phyloP scores from a whole-genome alignment of 2,329 filamentous ascomycete species.

The Neoascochyta sp. region DNA sequence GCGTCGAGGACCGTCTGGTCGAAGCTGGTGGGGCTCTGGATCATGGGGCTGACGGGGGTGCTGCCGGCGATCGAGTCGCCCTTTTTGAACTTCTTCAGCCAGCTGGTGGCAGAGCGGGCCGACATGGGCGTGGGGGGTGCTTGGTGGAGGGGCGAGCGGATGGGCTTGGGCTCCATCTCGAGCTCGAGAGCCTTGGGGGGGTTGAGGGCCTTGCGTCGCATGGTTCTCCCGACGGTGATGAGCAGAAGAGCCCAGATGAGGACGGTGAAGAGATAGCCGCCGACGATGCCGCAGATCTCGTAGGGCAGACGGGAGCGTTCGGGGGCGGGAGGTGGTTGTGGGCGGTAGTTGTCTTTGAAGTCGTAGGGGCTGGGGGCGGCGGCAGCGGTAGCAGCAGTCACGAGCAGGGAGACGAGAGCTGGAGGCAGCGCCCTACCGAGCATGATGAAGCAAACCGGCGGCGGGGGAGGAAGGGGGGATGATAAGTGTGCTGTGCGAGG shows the following conservation, averaged over 20 bases:
- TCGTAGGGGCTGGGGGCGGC: conserved; percentile 23
- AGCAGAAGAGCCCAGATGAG: conserved; percentile 64
- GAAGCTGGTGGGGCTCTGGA: conserved; percentile 65
- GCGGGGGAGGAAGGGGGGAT: conserved; percentile 4
- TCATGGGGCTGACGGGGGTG: conserved; percentile 36
- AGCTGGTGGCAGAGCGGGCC: conserved; percentile 28
- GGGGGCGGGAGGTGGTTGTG: conserved; percentile 25
- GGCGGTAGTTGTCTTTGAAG: conserved; percentile 25
- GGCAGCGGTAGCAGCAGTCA: conserved; percentile 20
- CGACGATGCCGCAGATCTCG: conserved; percentile 79
- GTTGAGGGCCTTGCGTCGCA: conserved; percentile 47
- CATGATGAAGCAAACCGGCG: conserved; percentile 19
- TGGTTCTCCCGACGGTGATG: conserved; percentile 45
- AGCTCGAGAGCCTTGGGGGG: conserved; percentile 52
- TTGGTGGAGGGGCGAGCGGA: conserved; percentile 19
- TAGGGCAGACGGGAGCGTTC: conserved; percentile 62
- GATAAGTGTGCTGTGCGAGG: conserved; percentile 6
- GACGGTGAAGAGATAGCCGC: conserved; percentile 75
- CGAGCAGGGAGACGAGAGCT: conserved; percentile 24
- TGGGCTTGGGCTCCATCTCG: conserved; percentile 50
- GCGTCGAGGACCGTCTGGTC: conserved; percentile 72
- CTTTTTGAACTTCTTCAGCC: conserved; percentile 34
- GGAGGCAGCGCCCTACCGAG: conserved; percentile 23
- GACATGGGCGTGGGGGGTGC: conserved; percentile 34
- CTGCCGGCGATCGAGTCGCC: conserved; percentile 24